Evolutionary conservation across 768 basidiomycete genomes (phyloP).

Genomic region (Termitomyces sp.): DNA sequence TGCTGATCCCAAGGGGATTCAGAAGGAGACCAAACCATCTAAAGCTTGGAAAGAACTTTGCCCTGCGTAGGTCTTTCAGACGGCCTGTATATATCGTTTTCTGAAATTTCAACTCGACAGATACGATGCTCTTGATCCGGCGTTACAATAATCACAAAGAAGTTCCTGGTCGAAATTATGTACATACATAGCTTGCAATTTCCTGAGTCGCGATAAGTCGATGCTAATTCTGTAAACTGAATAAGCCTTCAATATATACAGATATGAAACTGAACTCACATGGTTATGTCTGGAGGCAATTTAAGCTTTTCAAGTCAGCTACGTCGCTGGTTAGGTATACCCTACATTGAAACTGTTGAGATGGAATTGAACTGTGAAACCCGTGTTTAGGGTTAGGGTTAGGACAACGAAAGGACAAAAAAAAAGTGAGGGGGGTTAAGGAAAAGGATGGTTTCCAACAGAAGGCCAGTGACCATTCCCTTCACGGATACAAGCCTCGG

Average conservation of each 20-base stretch:
- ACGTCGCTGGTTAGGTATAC: no score
- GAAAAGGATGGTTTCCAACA: not conserved
- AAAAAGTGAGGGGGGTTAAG: not conserved
- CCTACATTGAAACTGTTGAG: no score
- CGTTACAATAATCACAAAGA: constrained; percentile 6
- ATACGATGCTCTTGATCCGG: constrained; percentile 14
- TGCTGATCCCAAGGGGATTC: constrained; percentile 21
- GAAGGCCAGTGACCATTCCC: not conserved
- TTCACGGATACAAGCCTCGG: not conserved
- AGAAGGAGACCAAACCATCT: constrained; percentile 13
- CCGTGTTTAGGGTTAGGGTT: not conserved
- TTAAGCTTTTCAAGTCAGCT: no score
- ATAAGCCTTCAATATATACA: not conserved
- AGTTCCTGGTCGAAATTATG: not conserved
- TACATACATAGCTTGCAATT: not conserved
- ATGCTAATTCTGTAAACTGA: not conserved
- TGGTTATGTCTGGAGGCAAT: no score
- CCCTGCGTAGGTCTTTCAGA: constrained; percentile 18
- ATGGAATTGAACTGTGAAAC: not conserved
- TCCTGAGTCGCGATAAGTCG: not conserved
- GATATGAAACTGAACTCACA: no score
- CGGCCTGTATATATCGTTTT: not conserved
- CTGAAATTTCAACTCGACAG: not conserved
- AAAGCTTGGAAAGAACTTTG: constrained; percentile 21
- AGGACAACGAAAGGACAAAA: not conserved